phyloP scores from a whole-genome alignment of 108 stramenopile genomes.

The Cyclotella kingstonii region DNA sequence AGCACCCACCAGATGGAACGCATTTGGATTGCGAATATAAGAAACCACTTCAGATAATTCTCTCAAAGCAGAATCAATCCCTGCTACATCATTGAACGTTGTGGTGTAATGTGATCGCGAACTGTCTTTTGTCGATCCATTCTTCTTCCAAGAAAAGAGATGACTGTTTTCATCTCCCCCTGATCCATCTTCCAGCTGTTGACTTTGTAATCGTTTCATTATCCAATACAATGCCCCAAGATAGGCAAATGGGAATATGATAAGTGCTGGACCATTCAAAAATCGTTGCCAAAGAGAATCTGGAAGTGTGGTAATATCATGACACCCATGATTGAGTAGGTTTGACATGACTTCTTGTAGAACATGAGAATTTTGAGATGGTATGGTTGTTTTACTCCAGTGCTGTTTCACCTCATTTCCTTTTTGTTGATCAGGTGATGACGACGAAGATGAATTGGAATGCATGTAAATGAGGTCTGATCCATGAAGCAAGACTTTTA shows the following conservation, averaged over 20 bases:
- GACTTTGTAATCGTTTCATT: conserved; percentile 46
- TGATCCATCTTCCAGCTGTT: conserved; percentile 27
- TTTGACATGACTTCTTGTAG: conserved; percentile 56
- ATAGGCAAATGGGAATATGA: conserved; percentile 79
- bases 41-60: conserved; percentile 89
- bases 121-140: neutral
- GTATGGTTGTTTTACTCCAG: conserved; percentile 68
- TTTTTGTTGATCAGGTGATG: neutral
- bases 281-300: conserved; percentile 47
- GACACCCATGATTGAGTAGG: conserved; percentile 44
- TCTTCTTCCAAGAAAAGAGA: neutral
- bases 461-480: conserved; percentile 26
- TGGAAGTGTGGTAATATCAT: conserved; percentile 64
- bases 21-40: conserved; percentile 56
- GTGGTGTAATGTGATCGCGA: conserved; percentile 16
- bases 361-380: conserved; percentile 47
- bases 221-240: conserved; percentile 74
- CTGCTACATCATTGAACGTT: conserved; percentile 92
- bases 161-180: conserved; percentile 1
- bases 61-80: conserved; percentile 71
- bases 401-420: conserved; percentile 14
- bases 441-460: neutral
- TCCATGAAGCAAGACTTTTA: conserved; percentile 34
- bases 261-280: conserved; percentile 53
- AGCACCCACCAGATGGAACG: conserved; percentile 42